Percentiles rank a stretch among this genome's conserved stretches.
These are phyloP conservation scores for Anisodus tanguticus DNA, from an alignment of 257 asterid species.

Conservation along the genomic window DNA sequence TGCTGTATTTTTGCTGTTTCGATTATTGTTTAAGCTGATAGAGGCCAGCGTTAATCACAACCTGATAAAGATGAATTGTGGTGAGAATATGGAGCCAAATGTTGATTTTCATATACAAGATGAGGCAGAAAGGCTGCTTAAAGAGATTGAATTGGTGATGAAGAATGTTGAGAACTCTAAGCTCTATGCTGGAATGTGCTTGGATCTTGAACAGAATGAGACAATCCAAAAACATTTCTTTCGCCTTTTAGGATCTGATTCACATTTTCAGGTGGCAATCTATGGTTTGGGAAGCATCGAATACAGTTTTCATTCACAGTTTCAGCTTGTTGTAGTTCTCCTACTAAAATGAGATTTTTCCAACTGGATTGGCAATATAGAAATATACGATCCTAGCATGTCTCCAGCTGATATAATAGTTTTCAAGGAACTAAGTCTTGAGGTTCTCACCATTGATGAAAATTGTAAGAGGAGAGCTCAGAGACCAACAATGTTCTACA, in stretches of 20 bases:
- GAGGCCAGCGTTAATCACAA: no score
- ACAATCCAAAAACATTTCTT: background rate
- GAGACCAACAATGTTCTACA: background rate
- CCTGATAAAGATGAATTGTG: no score
- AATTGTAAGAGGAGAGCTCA: background rate
- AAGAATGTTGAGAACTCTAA: constrained; percentile 11
- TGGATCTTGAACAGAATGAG: background rate
- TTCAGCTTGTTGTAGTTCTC: background rate
- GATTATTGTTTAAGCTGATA: no score
- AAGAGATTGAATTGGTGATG: constrained; percentile 6
- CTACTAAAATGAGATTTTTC: background rate
- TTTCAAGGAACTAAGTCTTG: background rate
- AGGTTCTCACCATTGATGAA: background rate
- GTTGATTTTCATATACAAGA: constrained; percentile 18
- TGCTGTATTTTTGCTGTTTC: no score
- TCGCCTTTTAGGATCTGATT: background rate
- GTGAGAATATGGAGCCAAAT: background rate
- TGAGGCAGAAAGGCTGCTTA: constrained; percentile 19
- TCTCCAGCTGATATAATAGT: background rate
- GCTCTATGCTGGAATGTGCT: background rate
- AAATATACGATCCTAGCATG: background rate
- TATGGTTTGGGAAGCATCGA: background rate
- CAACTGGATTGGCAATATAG: background rate
- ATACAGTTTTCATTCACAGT: background rate
- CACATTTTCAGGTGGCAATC: background rate